Evolutionary conservation across 2,329 filamentous ascomycete genomes (phyloP), one percentile per base, ranked within the genome.

Genomic region (Bisporella sp.): DNA sequence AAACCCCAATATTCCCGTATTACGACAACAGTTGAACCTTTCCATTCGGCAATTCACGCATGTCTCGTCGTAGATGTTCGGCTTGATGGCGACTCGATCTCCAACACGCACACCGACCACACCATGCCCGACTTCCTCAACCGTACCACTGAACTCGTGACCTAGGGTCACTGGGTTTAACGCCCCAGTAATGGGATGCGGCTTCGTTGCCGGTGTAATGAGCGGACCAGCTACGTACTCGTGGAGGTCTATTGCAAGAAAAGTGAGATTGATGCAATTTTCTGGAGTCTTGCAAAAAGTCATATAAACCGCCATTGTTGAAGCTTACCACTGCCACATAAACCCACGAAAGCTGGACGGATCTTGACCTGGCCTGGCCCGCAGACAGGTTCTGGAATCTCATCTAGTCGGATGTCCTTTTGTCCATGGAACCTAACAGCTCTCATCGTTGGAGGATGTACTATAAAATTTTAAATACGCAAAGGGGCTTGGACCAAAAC

Each of bases 61-160:
- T n/a, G 46, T 48, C 49, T 77, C 74, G 60, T 77, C 79, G 44
- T 78, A 77, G 61, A 76, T 78, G n/a, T 48, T 43, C 6, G 76
- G 76, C 55, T 77, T 71, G 1, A 77, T 67, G 41, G 66, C 69
- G 3, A 77, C 74, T 31, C 71, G 62, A 48, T 76, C 70, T 13
- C 76, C 76, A 3, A 69, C 59, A 48, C 71, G 71, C 59, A 73
- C 71, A n/a, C 71, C 66, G 5, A 62, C 65, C 7, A 79, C 73
- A 8, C 68, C 73, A n/a, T 73, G 66, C 33, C 89, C 89, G 45
- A 77, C 71, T 55, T 85, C 79, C 31, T 82, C 76, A 8, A 95
- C 79, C 30, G 74, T 77, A 6, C 90, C 90, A 1, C 86, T 87
- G 63, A 95, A 93, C 64, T 95, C 90, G 64, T 95, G 90, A 54